phyloP scores from a whole-genome alignment of 352 stramenopile species.

The Pythium dissimile region DNA sequence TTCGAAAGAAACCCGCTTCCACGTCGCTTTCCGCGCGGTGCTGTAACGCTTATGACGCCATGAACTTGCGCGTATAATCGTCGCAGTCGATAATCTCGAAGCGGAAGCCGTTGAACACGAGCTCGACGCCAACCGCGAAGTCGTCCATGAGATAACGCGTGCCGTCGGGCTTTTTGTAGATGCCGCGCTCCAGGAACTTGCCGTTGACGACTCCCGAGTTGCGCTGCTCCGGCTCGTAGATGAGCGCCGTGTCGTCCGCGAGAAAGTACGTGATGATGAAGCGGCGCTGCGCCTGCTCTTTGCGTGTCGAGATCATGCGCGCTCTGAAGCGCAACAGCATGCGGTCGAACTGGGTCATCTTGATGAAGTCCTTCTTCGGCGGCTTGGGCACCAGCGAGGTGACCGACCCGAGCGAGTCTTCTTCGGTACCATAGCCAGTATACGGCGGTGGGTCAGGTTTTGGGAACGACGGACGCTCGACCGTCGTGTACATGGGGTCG shows the following conservation, averaged over 20 bases:
- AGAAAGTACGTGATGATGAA: constrained; percentile 86
- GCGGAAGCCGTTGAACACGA: constrained; percentile 63
- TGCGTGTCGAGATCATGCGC: constrained; percentile 67
- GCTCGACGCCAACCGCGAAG: constrained; percentile 53
- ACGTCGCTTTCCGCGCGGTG: background rate
- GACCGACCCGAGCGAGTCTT: constrained; percentile 71
- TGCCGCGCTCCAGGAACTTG: constrained; percentile 81
- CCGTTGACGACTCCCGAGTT: constrained; percentile 81
- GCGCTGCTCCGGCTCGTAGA: constrained; percentile 75
- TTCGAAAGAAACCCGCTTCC: background rate
- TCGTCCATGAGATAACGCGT: constrained; percentile 53
- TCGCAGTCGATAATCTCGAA: constrained; percentile 78
- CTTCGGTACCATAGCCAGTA: constrained; percentile 73
- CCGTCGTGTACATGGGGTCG: constrained; percentile 34
- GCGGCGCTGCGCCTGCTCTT: constrained; percentile 70
- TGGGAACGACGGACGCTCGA: constrained; percentile 44
- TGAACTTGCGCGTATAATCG: constrained; percentile 83
- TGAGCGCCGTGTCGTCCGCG: constrained; percentile 67
- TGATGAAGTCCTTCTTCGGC: constrained; percentile 77
- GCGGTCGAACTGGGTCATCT: constrained; percentile 72
- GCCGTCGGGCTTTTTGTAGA: constrained; percentile 62
- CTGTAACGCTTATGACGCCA: constrained; percentile 34
- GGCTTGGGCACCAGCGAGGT: constrained; percentile 62
- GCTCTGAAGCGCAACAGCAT: constrained; percentile 74
- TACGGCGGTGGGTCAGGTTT: constrained; percentile 62